A percentile compares a stretch with the other conserved stretches of the same genome.
These are phyloP conservation scores for Colletotrichum limetticola DNA, from an alignment of 2,329 filamentous ascomycete species.

Conservation along the genomic window DNA sequence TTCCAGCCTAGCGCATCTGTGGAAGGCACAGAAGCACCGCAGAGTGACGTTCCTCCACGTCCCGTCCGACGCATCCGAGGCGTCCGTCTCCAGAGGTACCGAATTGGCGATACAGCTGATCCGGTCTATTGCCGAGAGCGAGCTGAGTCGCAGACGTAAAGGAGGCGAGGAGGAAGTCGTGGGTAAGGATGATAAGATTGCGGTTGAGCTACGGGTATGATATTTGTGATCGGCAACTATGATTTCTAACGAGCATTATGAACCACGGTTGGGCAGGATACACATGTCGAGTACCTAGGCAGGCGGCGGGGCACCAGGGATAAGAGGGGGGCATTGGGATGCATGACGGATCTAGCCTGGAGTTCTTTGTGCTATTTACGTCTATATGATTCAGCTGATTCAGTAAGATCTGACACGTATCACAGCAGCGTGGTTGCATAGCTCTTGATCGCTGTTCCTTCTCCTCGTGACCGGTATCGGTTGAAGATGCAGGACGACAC, in stretches of 20 bases:
- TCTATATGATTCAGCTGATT: not conserved
- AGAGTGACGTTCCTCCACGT: conserved; percentile 79
- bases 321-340: not conserved
- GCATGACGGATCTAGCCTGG: not conserved
- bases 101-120: conserved; percentile 66
- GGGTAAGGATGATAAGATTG: conserved; percentile 29
- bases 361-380: not conserved
- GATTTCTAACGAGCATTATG: not conserved
- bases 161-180: not conserved
- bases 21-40: conserved; percentile 55
- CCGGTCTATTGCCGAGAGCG: conserved; percentile 65
- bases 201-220: conserved; percentile 35
- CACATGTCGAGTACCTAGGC: not conserved
- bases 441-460: too few relatives aligned
- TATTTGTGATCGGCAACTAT: not conserved
- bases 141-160: conserved; percentile 42
- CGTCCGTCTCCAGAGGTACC: conserved; percentile 59
- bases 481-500: too few relatives aligned
- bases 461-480: too few relatives aligned
- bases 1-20: conserved; percentile 70
- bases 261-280: not conserved
- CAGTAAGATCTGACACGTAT: not conserved
- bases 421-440: too few relatives aligned
- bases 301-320: not conserved
- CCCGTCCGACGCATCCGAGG: conserved; percentile 66